These are phyloP conservation scores for Decorospora gaudefroyi DNA, from an alignment of 2,329 filamentous ascomycete genomes.

Conservation along the genomic window DNA sequence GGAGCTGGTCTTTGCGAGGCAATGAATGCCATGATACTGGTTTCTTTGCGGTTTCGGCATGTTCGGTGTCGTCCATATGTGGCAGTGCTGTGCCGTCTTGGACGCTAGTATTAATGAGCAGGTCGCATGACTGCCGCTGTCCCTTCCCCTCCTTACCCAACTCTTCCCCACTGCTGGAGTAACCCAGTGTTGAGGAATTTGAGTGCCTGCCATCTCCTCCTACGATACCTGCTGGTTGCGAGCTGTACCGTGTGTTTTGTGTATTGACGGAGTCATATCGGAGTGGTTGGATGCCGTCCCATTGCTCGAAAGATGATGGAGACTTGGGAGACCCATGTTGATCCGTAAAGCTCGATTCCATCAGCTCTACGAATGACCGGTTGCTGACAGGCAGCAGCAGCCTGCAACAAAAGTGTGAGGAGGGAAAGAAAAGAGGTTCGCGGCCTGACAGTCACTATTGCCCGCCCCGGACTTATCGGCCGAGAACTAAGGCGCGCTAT, in stretches of 20 bases:
- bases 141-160: neutral
- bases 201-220: neutral
- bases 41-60: constrained; percentile 42
- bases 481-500: neutral
- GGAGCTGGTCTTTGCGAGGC: constrained; percentile 75
- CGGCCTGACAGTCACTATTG: too few species aligned
- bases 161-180: constrained; percentile 6
- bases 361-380: constrained; percentile 1
- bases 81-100: constrained; percentile 22
- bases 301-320: constrained; percentile 6
- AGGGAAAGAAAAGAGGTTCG: too few species aligned
- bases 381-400: too few species aligned
- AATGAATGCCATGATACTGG: constrained; percentile 71
- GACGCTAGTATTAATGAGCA: constrained; percentile 29
- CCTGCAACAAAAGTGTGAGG: too few species aligned
- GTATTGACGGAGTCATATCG: neutral
- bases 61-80: constrained; percentile 29
- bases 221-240: neutral
- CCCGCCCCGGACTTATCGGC: constrained; percentile 1
- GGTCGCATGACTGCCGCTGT: constrained; percentile 13
- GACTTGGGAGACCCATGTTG: constrained; percentile 4
- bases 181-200: neutral
- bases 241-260: neutral
- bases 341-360: constrained; percentile 2
- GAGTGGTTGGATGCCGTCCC: neutral